Base-by-base conservation (phyloP, 441 rosid species). In the Syzygium syzygioides region DNA sequence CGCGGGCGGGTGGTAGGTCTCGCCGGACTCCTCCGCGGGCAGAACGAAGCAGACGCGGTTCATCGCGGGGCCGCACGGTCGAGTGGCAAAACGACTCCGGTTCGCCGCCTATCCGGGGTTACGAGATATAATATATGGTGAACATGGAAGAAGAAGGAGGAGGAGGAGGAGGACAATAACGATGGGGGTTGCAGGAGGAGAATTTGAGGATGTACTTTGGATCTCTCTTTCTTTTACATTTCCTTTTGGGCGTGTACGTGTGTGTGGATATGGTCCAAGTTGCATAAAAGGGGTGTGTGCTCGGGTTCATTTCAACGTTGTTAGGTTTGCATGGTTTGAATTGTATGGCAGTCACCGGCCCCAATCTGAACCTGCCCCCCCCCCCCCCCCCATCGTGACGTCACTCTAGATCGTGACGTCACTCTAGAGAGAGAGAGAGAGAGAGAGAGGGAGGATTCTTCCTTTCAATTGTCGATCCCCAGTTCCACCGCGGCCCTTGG, bases 11-110 rank as follows among this genome's bases (percentile, higher is more conserved):
- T 53, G 88, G 50, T 83, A 52, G 80, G 92, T 87, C 90, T 96
- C 96, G 87, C 92, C 92, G 45, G 92, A 91, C 83, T 12, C 18
- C 25, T 93, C 96, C 14, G 92, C 92, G 0, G 96, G 98, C 28
- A 95, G 84, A 52, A 94, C 80, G 91, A 94, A 92, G 92, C 98
- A 95, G 87, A 96, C 93, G 86, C 96, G 95, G 85, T 89, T 89
- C 6, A 93, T 83, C 86, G 23, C 41, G 83, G 83, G 83, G 83
- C 83, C 6, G 83, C 83, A 52, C 6, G n/a, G 83, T 41, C 52
- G 4, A 41, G 9, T 25, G 17, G 52, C n/a, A 76, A 76, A 25
- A 26, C 18, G n/a, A 8, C 52, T 76, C n/a, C 17, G 83, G 83
- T 23, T 76, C 52, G 48, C 52, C 52, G 26, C 13, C 50, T 20